phyloP scores from a whole-genome alignment of 2,329 filamentous ascomycete species.

The Trichoderma breve region DNA sequence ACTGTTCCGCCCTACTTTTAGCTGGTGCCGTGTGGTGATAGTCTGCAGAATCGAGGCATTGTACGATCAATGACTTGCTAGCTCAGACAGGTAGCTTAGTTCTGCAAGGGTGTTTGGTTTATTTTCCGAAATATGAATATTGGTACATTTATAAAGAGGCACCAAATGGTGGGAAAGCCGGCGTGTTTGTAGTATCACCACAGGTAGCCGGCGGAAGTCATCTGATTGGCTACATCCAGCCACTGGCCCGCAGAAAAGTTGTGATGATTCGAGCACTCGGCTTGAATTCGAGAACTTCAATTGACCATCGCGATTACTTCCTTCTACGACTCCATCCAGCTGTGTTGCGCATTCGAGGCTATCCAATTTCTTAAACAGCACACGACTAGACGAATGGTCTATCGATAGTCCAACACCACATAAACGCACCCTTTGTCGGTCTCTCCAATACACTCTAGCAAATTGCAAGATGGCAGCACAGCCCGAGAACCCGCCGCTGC shows the following conservation, averaged over 20 bases:
- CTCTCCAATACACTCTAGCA: background rate
- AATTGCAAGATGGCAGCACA: slow-evolving; percentile 30
- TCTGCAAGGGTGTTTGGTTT: too few species aligned
- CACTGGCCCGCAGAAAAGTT: slow-evolving; percentile 20
- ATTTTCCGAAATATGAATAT: too few species aligned
- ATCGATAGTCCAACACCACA: background rate
- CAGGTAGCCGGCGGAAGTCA: background rate
- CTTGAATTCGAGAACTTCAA: background rate
- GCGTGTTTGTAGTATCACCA: background rate
- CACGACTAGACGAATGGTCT: background rate
- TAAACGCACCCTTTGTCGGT: background rate
- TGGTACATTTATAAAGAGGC: background rate
- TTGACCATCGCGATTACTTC: background rate
- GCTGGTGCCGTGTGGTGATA: background rate
- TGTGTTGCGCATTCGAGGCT: background rate
- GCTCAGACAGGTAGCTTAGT: too few species aligned
- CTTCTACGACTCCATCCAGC: background rate
- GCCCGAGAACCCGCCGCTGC: slow-evolving; percentile 30
- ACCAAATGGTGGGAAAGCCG: background rate
- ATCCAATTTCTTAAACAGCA: background rate
- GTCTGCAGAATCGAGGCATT: background rate
- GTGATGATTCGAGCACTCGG: background rate
- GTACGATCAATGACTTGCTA: background rate
- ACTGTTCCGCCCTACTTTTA: background rate
- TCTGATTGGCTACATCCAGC: background rate